Conservation (phyloP, 495 filamentous ascomycete species). For the Neurospora tetrasperma region DNA sequence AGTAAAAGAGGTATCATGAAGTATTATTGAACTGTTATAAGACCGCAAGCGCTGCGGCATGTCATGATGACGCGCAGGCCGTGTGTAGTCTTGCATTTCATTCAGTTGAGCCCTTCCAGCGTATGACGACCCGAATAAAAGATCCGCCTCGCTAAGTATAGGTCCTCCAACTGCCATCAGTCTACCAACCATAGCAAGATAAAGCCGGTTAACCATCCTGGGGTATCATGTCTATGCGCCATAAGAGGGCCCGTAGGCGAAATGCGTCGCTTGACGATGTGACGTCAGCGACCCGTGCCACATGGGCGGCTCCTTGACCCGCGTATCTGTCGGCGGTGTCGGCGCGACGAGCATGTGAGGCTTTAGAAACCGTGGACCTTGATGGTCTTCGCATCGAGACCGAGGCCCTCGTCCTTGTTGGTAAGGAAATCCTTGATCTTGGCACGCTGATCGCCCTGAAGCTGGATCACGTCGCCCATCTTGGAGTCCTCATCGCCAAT, state of each 20-base stretch:
- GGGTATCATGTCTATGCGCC: slow-evolving; percentile 23
- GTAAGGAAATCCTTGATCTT: slow-evolving; percentile 96
- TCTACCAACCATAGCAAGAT: slow-evolving; percentile 7
- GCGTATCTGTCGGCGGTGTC: slow-evolving; percentile 10
- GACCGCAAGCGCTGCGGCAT: slow-evolving; percentile 12
- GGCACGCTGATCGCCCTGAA: slow-evolving; percentile 97
- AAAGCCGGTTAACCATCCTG: slow-evolving; percentile 14
- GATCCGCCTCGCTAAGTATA: slow-evolving; percentile 13
- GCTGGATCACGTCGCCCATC: slow-evolving; percentile 99
- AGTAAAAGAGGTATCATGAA: not conserved
- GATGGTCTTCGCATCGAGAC: slow-evolving; percentile 91
- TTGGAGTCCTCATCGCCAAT: slow-evolving; percentile 73
- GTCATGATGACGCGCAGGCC: slow-evolving; percentile 18
- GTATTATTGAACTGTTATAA: slow-evolving; percentile 15
- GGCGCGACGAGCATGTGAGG: slow-evolving; percentile 25
- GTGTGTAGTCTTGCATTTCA: slow-evolving; percentile 12
- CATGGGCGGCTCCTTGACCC: slow-evolving; percentile 9
- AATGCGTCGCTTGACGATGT: not conserved
- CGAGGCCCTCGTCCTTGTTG: slow-evolving; percentile 87
- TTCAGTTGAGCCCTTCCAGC: slow-evolving; percentile 3
- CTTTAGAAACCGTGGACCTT: slow-evolving; percentile 83
- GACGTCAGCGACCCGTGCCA: slow-evolving; percentile 1
- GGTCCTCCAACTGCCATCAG: slow-evolving; percentile 4
- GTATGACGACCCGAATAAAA: slow-evolving; percentile 15
- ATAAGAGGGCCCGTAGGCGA: slow-evolving; percentile 4